A percentile compares a stretch with the other conserved stretches of the same genome.
phyloP scores from a whole-genome alignment of 164 flowering plant genomes.

The Cinnamomum micranthum region DNA sequence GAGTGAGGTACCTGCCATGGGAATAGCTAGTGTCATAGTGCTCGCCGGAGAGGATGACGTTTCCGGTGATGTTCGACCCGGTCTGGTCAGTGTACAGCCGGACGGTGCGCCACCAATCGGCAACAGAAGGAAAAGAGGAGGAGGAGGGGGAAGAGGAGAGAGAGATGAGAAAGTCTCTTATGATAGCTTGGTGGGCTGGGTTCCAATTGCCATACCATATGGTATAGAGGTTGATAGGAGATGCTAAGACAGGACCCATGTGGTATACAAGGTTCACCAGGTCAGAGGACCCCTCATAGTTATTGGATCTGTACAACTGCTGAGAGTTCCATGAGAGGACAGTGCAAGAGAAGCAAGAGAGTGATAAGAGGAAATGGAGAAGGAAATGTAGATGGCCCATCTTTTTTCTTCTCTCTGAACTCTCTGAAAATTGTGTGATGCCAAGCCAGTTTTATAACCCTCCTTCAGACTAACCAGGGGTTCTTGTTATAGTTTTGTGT shows the following conservation, averaged over 20 bases:
- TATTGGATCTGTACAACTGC: conserved; percentile 24
- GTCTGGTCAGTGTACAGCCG: conserved; percentile 69
- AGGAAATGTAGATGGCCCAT: conserved; percentile 4
- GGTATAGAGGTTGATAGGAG: conserved; percentile 44
- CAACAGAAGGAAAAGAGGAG: conserved; percentile 38
- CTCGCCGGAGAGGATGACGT: conserved; percentile 39
- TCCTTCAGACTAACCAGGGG: neutral
- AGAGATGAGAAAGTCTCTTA: conserved; percentile 56
- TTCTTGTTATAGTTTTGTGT: neutral
- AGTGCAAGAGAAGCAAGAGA: conserved; percentile 14
- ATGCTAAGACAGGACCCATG: conserved; percentile 72
- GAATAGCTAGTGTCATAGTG: conserved; percentile 41
- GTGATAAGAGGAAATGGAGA: conserved; percentile 15
- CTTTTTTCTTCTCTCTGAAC: neutral
- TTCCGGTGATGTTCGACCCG: conserved; percentile 47
- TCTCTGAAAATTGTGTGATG: neutral
- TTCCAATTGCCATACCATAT: conserved; percentile 79
- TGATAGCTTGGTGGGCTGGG: conserved; percentile 41
- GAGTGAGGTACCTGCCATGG: conserved; percentile 44
- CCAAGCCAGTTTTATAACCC: neutral
- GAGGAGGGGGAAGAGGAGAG: conserved; percentile 33
- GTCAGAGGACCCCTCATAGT: conserved; percentile 63
- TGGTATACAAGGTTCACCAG: conserved; percentile 59
- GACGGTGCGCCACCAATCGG: conserved; percentile 66
- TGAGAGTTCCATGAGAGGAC: conserved; percentile 26